Conservation (phyloP, 768 basidiomycete species). For the Suillus alpinus region DNA sequence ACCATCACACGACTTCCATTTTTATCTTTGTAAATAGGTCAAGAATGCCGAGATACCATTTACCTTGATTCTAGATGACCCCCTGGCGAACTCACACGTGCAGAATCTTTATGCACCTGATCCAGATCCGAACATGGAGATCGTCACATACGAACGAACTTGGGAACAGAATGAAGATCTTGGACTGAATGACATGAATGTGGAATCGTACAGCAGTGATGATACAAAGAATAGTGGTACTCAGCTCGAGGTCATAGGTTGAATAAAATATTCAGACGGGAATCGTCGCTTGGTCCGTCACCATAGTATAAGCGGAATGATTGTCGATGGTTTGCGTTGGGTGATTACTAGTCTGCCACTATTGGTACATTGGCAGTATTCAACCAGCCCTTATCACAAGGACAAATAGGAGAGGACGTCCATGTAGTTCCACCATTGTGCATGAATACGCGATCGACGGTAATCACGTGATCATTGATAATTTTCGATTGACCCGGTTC, state of each 20-base stretch:
- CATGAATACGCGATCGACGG: background rate
- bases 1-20: background rate
- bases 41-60: slow-evolving; percentile 78
- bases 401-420: too few relatives aligned
- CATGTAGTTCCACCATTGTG: too few relatives aligned
- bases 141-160: slow-evolving; percentile 79
- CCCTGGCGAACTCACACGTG: slow-evolving; percentile 91
- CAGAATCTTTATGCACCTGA: slow-evolving; percentile 98
- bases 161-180: slow-evolving; percentile 94
- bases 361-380: too few relatives aligned
- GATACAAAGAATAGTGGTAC: slow-evolving; percentile 4
- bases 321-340: background rate
- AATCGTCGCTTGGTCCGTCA: background rate
- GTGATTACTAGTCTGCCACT: background rate
- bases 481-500: background rate
- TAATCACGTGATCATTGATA: slow-evolving; percentile 8
- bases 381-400: too few relatives aligned
- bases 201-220: slow-evolving; percentile 43
- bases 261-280: background rate
- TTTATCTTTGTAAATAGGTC: slow-evolving; percentile 42
- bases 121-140: slow-evolving; percentile 88
- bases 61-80: slow-evolving; percentile 93
- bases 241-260: slow-evolving; percentile 3
- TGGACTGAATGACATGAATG: slow-evolving; percentile 87
- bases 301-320: background rate